These are phyloP conservation scores for Aureobasidium sp. DNA, from an alignment of 2,329 filamentous ascomycete genomes.

Conservation along the genomic window DNA sequence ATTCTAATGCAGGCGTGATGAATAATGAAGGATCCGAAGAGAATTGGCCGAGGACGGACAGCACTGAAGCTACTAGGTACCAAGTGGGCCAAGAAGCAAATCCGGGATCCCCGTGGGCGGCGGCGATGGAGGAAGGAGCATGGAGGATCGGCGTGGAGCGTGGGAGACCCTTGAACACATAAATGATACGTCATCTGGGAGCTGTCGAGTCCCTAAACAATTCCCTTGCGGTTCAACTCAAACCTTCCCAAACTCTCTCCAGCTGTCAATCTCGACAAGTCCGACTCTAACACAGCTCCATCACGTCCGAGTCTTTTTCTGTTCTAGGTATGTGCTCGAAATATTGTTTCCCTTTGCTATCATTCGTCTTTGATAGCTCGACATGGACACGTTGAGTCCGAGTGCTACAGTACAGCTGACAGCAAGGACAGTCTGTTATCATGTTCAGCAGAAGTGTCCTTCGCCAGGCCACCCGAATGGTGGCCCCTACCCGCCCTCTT, in stretches of 20 bases:
- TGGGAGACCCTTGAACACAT: neutral
- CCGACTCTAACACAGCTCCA: neutral
- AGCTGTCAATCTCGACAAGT: neutral
- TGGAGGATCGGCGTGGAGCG: neutral
- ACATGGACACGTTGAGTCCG: neutral
- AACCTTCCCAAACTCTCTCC: neutral
- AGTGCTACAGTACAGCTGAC: neutral
- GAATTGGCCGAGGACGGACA: neutral
- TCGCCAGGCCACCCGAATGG: constrained; percentile 27
- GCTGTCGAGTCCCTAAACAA: constrained; percentile 11
- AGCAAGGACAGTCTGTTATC: neutral
- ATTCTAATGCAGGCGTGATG: neutral
- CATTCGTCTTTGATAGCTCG: neutral
- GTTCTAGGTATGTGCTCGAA: neutral
- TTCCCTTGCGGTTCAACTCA: neutral
- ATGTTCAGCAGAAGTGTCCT: constrained; percentile 30
- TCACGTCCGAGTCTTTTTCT: neutral
- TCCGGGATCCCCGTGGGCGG: neutral
- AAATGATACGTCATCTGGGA: neutral
- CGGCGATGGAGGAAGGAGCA: neutral
- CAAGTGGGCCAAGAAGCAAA: neutral
- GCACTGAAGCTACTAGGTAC: no score
- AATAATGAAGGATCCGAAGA: neutral
- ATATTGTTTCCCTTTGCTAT: neutral
- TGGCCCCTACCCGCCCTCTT: constrained; percentile 17